Evolutionary conservation across 768 basidiomycete genomes (phyloP).

Genomic region (Termitomyces sp.): DNA sequence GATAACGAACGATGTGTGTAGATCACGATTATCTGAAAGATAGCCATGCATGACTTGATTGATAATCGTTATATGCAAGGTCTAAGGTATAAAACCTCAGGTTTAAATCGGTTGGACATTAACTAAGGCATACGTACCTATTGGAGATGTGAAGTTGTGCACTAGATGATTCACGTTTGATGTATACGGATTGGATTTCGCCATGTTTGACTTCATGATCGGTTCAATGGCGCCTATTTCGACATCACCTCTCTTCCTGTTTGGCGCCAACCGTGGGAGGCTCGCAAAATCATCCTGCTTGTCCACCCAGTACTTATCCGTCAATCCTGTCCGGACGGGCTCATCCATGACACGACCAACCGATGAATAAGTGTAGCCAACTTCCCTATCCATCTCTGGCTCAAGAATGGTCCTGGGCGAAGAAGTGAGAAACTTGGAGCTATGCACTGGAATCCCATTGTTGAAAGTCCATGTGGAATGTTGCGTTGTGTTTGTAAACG

Average conservation of each 20-base stretch:
- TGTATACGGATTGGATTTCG: constrained; percentile 30
- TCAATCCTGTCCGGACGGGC: constrained; percentile 14
- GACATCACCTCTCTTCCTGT: constrained; percentile 34
- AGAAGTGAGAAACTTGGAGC: constrained; percentile 23
- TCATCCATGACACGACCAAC: background rate
- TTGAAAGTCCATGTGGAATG: constrained; percentile 8
- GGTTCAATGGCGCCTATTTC: constrained; percentile 28
- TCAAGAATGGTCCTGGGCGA: constrained; percentile 24
- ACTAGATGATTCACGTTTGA: constrained; percentile 46
- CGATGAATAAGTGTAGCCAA: constrained; percentile 11
- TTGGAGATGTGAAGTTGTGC: constrained; percentile 64
- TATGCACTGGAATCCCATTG: constrained; percentile 6
- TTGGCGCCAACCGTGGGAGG: constrained; percentile 33
- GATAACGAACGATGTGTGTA: background rate
- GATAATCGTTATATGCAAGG: constrained; percentile 17
- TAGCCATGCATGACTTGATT: constrained; percentile 20
- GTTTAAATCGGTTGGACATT: background rate
- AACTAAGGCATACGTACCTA: constrained; percentile 39
- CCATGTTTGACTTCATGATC: constrained; percentile 39
- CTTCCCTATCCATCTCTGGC: constrained; percentile 13
- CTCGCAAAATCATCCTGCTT: constrained; percentile 20
- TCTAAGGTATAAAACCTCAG: constrained; percentile 11
- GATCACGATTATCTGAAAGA: constrained; percentile 27
- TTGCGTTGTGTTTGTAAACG: constrained; percentile 12
- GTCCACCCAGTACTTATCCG: constrained; percentile 19